Base-by-base conservation (phyloP, 2,329 filamentous ascomycete species). In the Endoconidiophora laricicola region DNA sequence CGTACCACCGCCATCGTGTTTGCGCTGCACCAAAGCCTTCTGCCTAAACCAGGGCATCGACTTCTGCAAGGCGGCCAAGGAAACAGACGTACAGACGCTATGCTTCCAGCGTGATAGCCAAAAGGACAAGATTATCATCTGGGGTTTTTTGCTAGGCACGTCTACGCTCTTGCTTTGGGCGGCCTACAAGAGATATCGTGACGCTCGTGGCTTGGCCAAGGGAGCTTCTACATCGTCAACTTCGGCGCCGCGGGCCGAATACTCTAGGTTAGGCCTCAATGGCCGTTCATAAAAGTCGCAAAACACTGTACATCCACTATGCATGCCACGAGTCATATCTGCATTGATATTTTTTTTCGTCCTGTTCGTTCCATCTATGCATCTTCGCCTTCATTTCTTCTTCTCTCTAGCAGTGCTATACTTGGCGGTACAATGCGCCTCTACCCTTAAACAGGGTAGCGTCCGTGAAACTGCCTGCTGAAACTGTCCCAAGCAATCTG, bases 71-170 rank as follows among this genome's bases (percentile, higher is more conserved):
- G 69, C 71, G 55, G 76, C 75, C 48, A 70, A 71, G 55, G 75
- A 80, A 56, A 74, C 72, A 58, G 75, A 81, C 58, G 73, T 81
- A 18, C 64, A 74, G 40, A 78, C 78, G 24, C 68, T 70, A 59
- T 81, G 78, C 60, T 81, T 81, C 63, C 76, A 81, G 67, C 72
- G 78, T 55, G 78, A 81, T 61, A 78, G 73, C 60, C 71, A 72
- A 61, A 81, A 81, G 64, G 78, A 81, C 62, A 72, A 73, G 63
- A 69, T 80, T 56, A 79, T 81, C 36, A 78, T 81, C 3, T 77
- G 78, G 71, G 71, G 66, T 1, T 81, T 81, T 62, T 71, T 81
- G 45, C 60, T 77, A 7, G 74, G 71, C 48, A 79, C 75, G 0
- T 58, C 69, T 3, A 76, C 75, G 1, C 60, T 81, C 54, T 63